Conservation (phyloP, 257 asterid genomes). For the Solanum arcanum region DNA sequence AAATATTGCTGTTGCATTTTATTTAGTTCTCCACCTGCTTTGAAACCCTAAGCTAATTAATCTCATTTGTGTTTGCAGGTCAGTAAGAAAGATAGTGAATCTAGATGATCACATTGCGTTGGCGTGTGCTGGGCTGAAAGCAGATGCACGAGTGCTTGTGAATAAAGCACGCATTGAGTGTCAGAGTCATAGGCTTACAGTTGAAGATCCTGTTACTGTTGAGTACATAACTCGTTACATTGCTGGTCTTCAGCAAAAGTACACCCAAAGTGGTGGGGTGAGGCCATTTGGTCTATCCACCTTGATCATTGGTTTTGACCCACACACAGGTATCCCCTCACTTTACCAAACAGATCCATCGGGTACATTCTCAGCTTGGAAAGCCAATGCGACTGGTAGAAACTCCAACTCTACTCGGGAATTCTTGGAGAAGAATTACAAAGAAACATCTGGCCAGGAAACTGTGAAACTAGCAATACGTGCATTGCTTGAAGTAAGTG, state of each 20-base stretch:
- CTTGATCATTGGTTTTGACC: conserved; percentile 95
- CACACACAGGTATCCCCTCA: conserved; percentile 76
- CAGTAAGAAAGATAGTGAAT: conserved; percentile 91
- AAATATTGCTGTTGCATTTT: neutral
- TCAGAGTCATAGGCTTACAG: conserved; percentile 75
- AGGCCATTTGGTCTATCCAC: conserved; percentile 98
- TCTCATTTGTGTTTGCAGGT: conserved; percentile 37
- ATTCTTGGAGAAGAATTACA: conserved; percentile 94
- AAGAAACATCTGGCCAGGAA: conserved; percentile 94
- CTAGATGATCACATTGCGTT: conserved; percentile 89
- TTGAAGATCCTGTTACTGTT: conserved; percentile 95
- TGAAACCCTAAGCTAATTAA: neutral
- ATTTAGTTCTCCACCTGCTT: neutral
- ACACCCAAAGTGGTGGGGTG: conserved; percentile 99
- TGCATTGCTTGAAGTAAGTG: conserved; percentile 86
- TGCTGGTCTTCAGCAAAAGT: conserved; percentile 99
- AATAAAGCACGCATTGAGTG: conserved; percentile 92
- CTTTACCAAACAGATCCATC: conserved; percentile 98
- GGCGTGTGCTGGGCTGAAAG: conserved; percentile 98
- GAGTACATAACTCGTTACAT: conserved; percentile 95
- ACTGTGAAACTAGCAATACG: conserved; percentile 93
- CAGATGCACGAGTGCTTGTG: conserved; percentile 93
- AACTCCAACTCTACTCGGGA: conserved; percentile 89
- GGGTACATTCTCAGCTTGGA: conserved; percentile 98
- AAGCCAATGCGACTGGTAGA: conserved; percentile 97